phyloP scores from a whole-genome alignment of 2,329 filamentous ascomycete species.

The Tolypocladium cylindrosporum region DNA sequence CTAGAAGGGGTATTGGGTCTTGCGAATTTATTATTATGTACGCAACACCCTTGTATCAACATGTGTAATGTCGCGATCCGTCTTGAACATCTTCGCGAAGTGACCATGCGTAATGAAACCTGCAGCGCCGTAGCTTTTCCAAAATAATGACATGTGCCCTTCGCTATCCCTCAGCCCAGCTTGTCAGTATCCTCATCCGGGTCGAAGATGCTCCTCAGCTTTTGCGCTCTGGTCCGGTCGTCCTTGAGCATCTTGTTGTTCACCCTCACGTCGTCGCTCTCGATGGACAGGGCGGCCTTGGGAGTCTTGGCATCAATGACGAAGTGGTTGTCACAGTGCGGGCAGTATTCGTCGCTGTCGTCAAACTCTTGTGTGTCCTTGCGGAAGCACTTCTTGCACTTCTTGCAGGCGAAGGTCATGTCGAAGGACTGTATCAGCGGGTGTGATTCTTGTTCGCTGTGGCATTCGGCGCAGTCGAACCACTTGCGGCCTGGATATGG shows the following conservation, averaged over 20 bases:
- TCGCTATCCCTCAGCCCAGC: conserved; percentile 49
- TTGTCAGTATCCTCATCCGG: conserved; percentile 65
- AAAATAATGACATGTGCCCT: neutral
- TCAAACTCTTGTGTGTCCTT: conserved; percentile 91
- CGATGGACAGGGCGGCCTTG: conserved; percentile 72
- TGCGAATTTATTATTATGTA: conserved; percentile 13
- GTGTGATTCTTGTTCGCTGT: conserved; percentile 72
- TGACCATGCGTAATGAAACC: conserved; percentile 13
- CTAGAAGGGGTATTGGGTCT: conserved; percentile 14
- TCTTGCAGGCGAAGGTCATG: conserved; percentile 96
- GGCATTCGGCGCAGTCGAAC: conserved; percentile 98
- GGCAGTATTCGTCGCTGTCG: conserved; percentile 96
- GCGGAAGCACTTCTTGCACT: conserved; percentile 96
- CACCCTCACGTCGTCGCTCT: conserved; percentile 81
- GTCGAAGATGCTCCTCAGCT: conserved; percentile 61
- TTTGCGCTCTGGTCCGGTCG: conserved; percentile 57
- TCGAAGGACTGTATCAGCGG: conserved; percentile 67
- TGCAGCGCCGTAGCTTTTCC: conserved; percentile 17
- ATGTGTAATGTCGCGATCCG: conserved; percentile 20
- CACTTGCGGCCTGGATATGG: conserved; percentile 66
- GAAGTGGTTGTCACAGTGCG: conserved; percentile 98
- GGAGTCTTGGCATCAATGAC: conserved; percentile 82
- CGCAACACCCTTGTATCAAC: conserved; percentile 26
- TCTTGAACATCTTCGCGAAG: conserved; percentile 8
- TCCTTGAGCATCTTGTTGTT: conserved; percentile 91